Conservation (phyloP, 805 yeast species). For the Saturnispora diversa region DNA sequence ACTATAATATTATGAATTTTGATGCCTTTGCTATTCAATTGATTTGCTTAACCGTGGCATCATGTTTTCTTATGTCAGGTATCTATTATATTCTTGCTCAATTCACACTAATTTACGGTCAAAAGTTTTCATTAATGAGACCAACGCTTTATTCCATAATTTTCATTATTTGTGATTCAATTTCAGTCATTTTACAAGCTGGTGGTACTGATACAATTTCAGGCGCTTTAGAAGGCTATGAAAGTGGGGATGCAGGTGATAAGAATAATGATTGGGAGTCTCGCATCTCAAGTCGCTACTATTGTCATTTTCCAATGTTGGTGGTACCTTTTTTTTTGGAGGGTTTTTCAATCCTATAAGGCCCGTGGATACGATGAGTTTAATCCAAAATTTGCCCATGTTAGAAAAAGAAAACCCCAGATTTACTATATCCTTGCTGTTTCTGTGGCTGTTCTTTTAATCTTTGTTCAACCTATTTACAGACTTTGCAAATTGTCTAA, state of each 20-base stretch:
- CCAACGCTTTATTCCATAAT: constrained; percentile 57
- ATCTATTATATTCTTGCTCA: constrained; percentile 67
- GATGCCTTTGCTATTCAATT: constrained; percentile 54
- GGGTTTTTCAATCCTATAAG: constrained; percentile 27
- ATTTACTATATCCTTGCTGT: constrained; percentile 38
- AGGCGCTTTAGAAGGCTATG: constrained; percentile 28
- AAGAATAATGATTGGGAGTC: constrained; percentile 67
- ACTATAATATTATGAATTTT: constrained; percentile 27
- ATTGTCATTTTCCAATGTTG: constrained; percentile 54
- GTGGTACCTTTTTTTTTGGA: constrained; percentile 39
- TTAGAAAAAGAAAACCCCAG: constrained; percentile 34
- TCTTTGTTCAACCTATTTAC: constrained; percentile 63
- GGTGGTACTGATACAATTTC: constrained; percentile 72
- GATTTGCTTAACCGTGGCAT: constrained; percentile 65
- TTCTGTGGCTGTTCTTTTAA: constrained; percentile 40
- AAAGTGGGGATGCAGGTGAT: constrained; percentile 41
- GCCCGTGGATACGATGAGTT: constrained; percentile 29
- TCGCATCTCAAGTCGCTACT: constrained; percentile 65
- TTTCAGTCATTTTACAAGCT: constrained; percentile 61
- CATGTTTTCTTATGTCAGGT: constrained; percentile 81
- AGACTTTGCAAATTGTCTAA: constrained; percentile 63
- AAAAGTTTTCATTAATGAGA: constrained; percentile 38
- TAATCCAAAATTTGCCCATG: constrained; percentile 28
- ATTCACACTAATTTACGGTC: constrained; percentile 53
- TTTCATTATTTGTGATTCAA: constrained; percentile 60